Base-by-base conservation (phyloP, 1,139 yeast genomes). In the Pichia sp. region DNA sequence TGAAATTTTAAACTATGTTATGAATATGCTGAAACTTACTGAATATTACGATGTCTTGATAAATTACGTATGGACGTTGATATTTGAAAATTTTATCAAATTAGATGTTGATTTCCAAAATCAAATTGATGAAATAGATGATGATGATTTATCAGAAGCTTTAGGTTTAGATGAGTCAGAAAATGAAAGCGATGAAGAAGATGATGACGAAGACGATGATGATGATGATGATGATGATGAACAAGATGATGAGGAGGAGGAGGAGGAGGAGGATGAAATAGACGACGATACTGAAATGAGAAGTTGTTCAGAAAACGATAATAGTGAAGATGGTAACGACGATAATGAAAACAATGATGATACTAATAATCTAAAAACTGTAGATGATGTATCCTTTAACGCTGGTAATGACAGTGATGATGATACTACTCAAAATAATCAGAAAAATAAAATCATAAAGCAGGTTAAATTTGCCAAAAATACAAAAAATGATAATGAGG, bases 91-190 rank as follows among this genome's bases (percentile, higher is more conserved):
- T 55, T 76, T 87, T 48, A 88, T 92, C 52, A 86, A 88, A 57
- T 71, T 92, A 41, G 98, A 92, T 66, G 96, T 90, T n/a, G 97
- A 89, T 65, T 71, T 90, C 52, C 96, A 88, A 61, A 89, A 87
- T 59, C 95, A 85, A 59, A 68, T 86, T 53, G 96, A 87, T 56
- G 95, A 87, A 55, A 70, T 84, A 48, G 96, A 87, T 60, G 96
- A 86, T 48, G 87, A 81, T 51, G 78, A 80, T 42, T 84, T 82
- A 38, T 74, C 70, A 6, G 82, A 74, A 3, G 79, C 71, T 1
- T 69, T 62, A 15, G 77, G 75, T n/a, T 77, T 74, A 36, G 79
- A 75, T 1, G 75, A 69, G 5, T 79, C 71, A 3, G 76, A 69
- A 1, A 68, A 63, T 7, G 49, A 46, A 9, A 43, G 37, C 9